phyloP scores from a whole-genome alignment of 352 stramenopile species.

The Pythium aphanidermatum region DNA sequence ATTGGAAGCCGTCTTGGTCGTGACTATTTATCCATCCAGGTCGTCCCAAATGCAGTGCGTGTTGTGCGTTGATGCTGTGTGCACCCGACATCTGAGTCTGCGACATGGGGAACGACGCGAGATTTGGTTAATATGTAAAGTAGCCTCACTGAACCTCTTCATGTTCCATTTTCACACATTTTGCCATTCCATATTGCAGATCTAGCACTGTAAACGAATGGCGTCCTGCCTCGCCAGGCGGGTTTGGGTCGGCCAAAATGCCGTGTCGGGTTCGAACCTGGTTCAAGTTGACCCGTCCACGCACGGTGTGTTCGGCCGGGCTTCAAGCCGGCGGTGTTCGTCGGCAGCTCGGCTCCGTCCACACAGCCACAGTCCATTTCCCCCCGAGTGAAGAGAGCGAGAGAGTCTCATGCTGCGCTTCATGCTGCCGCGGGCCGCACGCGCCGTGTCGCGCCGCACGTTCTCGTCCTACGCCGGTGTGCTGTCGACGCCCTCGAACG shows the following conservation, averaged over 20 bases:
- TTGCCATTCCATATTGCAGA: constrained; percentile 1
- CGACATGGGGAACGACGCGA: too few species aligned
- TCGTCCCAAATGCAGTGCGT: neutral
- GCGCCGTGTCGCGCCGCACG: constrained; percentile 7
- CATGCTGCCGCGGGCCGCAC: constrained; percentile 7
- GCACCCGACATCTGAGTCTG: too few species aligned
- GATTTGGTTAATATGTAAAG: constrained; percentile 2
- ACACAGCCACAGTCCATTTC: neutral
- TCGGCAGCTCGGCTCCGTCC: neutral
- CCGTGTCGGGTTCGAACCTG: constrained; percentile 8
- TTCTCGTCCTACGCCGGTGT: constrained; percentile 39
- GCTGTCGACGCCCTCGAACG: constrained; percentile 34
- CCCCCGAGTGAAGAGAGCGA: too few species aligned
- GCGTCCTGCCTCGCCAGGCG: neutral
- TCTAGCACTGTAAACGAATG: constrained; percentile 20
- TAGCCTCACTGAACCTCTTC: neutral
- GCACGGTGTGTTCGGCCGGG: neutral
- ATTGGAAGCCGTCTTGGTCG: neutral
- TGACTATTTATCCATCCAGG: constrained; percentile 33
- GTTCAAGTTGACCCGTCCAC: constrained; percentile 29
- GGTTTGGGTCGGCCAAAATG: constrained; percentile 1
- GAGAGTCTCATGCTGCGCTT: constrained; percentile 17
- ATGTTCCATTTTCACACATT: neutral
- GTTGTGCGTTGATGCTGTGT: too few species aligned
- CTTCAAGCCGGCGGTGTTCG: neutral